A percentile compares a stretch with the other conserved stretches of the same genome.
Evolutionary conservation across 192 early-diverging fungal genomes (phyloP).

Genomic region (Entomortierella beljakovae): DNA sequence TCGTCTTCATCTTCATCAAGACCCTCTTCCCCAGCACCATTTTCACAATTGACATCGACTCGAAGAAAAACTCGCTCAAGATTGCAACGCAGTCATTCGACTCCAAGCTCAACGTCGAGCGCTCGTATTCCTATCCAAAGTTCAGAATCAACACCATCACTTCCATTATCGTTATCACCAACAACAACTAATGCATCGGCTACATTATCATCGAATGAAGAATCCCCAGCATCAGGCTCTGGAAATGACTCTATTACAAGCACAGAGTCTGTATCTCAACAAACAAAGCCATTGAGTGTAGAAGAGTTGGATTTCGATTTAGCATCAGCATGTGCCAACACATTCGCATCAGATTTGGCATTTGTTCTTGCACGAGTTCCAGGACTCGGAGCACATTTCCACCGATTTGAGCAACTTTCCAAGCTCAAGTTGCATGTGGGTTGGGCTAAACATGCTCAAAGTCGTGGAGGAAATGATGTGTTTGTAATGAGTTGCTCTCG

Average conservation of each 20-base stretch:
- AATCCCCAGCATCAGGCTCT: background rate
- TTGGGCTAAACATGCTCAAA: slow-evolving; percentile 54
- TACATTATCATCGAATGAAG: background rate
- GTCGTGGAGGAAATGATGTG: slow-evolving; percentile 48
- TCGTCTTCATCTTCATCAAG: slow-evolving; percentile 22
- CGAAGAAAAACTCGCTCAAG: slow-evolving; percentile 1
- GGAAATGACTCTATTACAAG: background rate
- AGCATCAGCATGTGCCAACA: slow-evolving; percentile 47
- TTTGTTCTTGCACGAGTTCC: slow-evolving; percentile 48
- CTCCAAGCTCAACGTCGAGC: slow-evolving; percentile 7
- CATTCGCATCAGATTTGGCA: slow-evolving; percentile 44
- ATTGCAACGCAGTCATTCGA: slow-evolving; percentile 38
- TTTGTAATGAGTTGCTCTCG: slow-evolving; percentile 54
- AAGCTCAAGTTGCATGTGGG: slow-evolving; percentile 51
- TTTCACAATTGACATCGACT: background rate
- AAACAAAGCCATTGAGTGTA: slow-evolving; percentile 5
- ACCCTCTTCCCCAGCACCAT: background rate
- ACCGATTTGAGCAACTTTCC: slow-evolving; percentile 49
- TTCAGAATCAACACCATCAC: background rate
- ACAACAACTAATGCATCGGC: background rate
- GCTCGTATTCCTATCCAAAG: slow-evolving; percentile 6
- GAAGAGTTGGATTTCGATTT: slow-evolving; percentile 51
- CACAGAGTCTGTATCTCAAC: background rate
- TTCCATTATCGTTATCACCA: background rate
- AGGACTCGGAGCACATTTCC: slow-evolving; percentile 47